phyloP scores from a whole-genome alignment of 2,329 filamentous ascomycete species.

The Ophiocordyceps unilateralis region DNA sequence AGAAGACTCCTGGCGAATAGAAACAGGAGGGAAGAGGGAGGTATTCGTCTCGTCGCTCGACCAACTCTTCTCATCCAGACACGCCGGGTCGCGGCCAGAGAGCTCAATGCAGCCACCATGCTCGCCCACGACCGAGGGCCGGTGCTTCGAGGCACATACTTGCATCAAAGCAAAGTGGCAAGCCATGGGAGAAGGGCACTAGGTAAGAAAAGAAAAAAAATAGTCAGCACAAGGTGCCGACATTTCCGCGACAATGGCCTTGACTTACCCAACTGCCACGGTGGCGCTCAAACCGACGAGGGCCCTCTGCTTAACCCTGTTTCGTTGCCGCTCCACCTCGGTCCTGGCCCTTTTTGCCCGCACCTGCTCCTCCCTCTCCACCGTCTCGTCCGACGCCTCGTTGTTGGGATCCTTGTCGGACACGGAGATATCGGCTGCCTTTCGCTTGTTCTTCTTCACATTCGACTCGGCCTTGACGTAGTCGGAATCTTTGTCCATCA shows the following conservation, averaged over 20 bases:
- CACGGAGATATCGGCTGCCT: constrained; percentile 54
- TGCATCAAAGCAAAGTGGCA: constrained; percentile 30
- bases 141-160: not conserved
- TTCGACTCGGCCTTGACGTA: constrained; percentile 20
- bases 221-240: constrained; percentile 4
- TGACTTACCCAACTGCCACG: constrained; percentile 73
- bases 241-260: not conserved
- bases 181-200: constrained; percentile 33
- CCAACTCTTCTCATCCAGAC: too few relatives aligned
- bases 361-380: constrained; percentile 22
- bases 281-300: constrained; percentile 75
- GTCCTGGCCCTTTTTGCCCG: constrained; percentile 64
- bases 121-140: not conserved
- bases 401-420: constrained; percentile 35
- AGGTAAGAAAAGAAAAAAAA: not conserved
- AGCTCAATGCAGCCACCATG: not conserved
- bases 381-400: constrained; percentile 15
- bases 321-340: constrained; percentile 66
- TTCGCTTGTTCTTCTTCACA: constrained; percentile 49
- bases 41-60: not conserved
- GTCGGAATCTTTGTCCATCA: constrained; percentile 19
- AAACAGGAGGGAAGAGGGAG: not conserved
- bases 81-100: not conserved
- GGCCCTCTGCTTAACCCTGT: constrained; percentile 72
- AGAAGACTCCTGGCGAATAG: not conserved